Percentiles rank a stretch among this genome's conserved stretches.
These are phyloP conservation scores for Lomentospora prolificans DNA, from an alignment of 2,329 filamentous ascomycete genomes.

Conservation along the genomic window DNA sequence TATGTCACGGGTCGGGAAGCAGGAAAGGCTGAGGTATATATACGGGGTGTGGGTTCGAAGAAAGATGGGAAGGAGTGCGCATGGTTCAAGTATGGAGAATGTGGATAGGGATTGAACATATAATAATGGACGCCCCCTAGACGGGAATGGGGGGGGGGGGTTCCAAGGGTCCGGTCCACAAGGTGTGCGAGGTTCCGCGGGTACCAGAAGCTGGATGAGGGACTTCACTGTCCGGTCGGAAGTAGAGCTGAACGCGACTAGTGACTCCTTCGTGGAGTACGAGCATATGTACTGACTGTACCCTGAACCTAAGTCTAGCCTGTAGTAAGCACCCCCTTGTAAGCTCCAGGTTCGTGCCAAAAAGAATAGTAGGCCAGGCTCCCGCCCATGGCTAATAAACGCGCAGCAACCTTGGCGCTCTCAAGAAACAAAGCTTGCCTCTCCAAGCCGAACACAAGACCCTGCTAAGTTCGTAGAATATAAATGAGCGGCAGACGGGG, in stretches of 20 bases:
- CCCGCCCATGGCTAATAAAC: background rate
- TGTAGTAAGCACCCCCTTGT: background rate
- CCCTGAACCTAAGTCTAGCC: too few species aligned
- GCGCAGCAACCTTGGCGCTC: background rate
- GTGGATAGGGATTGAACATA: slow-evolving; percentile 7
- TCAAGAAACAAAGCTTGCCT: background rate
- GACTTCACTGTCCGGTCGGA: background rate
- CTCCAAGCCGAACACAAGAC: too few species aligned
- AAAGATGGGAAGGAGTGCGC: background rate
- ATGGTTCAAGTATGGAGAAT: slow-evolving; percentile 1
- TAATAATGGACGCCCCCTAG: background rate
- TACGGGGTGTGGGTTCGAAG: background rate
- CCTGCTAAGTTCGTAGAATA: too few species aligned
- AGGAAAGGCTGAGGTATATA: slow-evolving; percentile 1
- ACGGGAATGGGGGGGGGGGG: background rate
- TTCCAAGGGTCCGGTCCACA: slow-evolving; percentile 7
- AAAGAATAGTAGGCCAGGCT: background rate
- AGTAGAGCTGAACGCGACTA: background rate
- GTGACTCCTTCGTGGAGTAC: background rate
- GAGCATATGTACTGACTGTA: too few species aligned
- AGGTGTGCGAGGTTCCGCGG: slow-evolving; percentile 7
- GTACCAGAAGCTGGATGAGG: background rate
- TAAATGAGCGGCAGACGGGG: too few species aligned
- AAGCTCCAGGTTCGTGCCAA: background rate
- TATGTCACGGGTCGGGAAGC: background rate